Percentiles rank a stretch among this genome's conserved stretches.
phyloP scores from a whole-genome alignment of 164 flowering plant species.

The Chimonanthus praecox region DNA sequence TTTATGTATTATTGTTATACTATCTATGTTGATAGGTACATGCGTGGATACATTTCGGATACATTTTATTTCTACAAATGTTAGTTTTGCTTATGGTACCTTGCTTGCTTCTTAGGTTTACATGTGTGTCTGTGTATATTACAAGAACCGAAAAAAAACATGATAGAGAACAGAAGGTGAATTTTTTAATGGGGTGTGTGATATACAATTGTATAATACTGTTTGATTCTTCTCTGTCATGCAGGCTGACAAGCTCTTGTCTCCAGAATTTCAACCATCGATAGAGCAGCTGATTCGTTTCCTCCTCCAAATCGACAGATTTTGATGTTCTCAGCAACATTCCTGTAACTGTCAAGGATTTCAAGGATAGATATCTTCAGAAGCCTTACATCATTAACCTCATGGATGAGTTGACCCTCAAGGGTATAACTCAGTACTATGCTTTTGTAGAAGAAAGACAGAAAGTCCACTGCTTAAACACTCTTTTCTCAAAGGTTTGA shows the following conservation, averaged over 20 bases:
- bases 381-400: constrained; percentile 91
- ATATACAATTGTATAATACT: too few species aligned
- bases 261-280: constrained; percentile 96
- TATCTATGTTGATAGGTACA: too few species aligned
- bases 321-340: constrained; percentile 97
- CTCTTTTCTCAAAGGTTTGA: constrained; percentile 93
- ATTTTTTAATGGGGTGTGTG: too few species aligned
- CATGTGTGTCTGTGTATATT: too few species aligned
- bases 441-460: constrained; percentile 99
- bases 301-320: constrained; percentile 69
- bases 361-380: constrained; percentile 75
- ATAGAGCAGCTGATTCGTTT: constrained; percentile 82
- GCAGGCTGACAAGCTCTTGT: constrained; percentile 97
- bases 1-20: too few species aligned
- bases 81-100: too few species aligned
- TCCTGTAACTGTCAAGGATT: constrained; percentile 94
- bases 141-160: too few species aligned
- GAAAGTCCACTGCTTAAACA: constrained; percentile 93
- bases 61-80: too few species aligned
- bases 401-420: constrained; percentile 97
- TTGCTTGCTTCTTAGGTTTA: too few species aligned
- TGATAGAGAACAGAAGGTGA: too few species aligned
- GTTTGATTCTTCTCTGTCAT: background rate
- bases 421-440: constrained; percentile 96
- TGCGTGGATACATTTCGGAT: too few species aligned